phyloP scores from a whole-genome alignment of 345 rosid species.

The Psidium guajava region DNA sequence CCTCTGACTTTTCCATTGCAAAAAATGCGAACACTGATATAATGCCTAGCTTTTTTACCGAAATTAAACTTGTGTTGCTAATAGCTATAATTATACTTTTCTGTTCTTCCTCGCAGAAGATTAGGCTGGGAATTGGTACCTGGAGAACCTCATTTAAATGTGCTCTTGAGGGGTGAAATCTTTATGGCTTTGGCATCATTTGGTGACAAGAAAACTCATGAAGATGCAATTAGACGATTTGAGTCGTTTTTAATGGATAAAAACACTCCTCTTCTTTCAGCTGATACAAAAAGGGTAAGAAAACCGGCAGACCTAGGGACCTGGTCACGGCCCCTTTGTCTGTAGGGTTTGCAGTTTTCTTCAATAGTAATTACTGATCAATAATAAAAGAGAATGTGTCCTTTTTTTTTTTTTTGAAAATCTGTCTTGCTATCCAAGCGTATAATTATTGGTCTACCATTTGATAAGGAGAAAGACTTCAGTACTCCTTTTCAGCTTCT shows the following conservation, averaged over 20 bases:
- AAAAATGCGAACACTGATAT: background rate
- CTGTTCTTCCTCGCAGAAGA: constrained; percentile 6
- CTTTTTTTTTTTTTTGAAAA: background rate
- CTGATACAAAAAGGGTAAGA: constrained; percentile 24
- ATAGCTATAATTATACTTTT: background rate
- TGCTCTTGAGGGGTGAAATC: constrained; percentile 22
- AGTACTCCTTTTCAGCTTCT: background rate
- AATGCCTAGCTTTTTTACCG: background rate
- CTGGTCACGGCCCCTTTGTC: background rate
- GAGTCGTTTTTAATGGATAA: constrained; percentile 11
- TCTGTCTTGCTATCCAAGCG: background rate
- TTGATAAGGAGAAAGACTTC: background rate
- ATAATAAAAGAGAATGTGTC: background rate
- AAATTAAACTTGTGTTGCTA: background rate
- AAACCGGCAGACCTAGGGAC: background rate
- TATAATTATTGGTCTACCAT: background rate
- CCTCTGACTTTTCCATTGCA: background rate
- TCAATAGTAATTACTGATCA: background rate
- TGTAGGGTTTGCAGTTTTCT: background rate
- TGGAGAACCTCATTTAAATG: constrained; percentile 22
- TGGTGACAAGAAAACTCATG: constrained; percentile 12
- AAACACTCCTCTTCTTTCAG: constrained; percentile 15
- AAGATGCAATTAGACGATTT: constrained; percentile 19
- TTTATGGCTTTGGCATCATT: constrained; percentile 15
- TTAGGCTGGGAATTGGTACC: constrained; percentile 22